A percentile compares a stretch with the other conserved stretches of the same genome.
phyloP scores from a whole-genome alignment of 2,329 filamentous ascomycete species.

The Coniochaeta ligniaria region DNA sequence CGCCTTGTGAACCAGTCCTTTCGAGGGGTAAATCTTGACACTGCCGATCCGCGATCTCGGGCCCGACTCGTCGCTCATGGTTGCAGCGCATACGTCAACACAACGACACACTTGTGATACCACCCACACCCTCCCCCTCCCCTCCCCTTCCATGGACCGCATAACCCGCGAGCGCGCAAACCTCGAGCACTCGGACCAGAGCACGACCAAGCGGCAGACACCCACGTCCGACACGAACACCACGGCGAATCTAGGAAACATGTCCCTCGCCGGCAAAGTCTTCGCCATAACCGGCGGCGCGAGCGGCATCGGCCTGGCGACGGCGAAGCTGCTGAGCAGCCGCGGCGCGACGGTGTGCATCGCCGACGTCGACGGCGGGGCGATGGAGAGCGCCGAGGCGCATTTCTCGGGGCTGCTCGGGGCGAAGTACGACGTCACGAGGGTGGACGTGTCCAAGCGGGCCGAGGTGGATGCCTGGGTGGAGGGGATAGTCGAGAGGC shows the following conservation, averaged over 20 bases:
- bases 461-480: constrained; percentile 45
- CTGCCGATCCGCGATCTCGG: background rate
- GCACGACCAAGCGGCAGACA: background rate
- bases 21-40: background rate
- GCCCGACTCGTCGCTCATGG: background rate
- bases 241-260: background rate
- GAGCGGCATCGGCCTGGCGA: constrained; percentile 31
- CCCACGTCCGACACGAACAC: background rate
- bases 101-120: background rate
- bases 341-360: constrained; percentile 30
- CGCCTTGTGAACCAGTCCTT: background rate
- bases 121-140: background rate
- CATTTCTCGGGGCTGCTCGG: constrained; percentile 20
- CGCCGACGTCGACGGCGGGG: constrained; percentile 26
- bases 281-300: constrained; percentile 11
- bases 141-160: background rate
- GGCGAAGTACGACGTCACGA: constrained; percentile 23
- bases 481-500: constrained; percentile 33
- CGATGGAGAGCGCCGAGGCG: constrained; percentile 19
- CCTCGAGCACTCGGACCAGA: background rate
- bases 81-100: background rate
- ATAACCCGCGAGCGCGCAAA: background rate
- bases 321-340: constrained; percentile 27
- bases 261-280: constrained; percentile 8
- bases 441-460: constrained; percentile 40